A percentile compares a stretch with the other conserved stretches of the same genome.
These are phyloP conservation scores for Candida golubevii DNA, from an alignment of 805 yeast species.

Conservation along the genomic window DNA sequence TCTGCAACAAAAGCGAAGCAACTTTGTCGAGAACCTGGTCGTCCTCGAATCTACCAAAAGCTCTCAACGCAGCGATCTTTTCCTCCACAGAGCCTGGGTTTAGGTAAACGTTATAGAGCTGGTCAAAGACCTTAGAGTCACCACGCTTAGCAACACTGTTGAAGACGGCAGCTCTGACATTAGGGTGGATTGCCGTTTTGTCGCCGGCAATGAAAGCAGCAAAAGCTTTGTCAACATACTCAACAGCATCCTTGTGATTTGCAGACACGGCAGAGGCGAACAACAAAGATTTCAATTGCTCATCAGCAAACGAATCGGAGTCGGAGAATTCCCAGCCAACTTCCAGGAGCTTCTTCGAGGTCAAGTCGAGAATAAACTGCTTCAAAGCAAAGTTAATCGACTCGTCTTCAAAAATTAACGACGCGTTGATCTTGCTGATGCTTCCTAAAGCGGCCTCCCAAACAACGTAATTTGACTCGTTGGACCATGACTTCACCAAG, in stretches of 20 bases:
- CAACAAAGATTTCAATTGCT: conserved; percentile 63
- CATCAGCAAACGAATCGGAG: conserved; percentile 53
- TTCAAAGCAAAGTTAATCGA: conserved; percentile 45
- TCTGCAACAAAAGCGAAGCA: conserved; percentile 49
- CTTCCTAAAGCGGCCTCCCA: conserved; percentile 58
- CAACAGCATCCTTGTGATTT: conserved; percentile 44
- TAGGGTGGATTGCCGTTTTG: conserved; percentile 65
- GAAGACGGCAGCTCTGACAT: conserved; percentile 65
- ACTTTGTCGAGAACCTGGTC: conserved; percentile 52
- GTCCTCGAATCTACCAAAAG: conserved; percentile 62
- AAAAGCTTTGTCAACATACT: conserved; percentile 48
- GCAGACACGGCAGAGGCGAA: conserved; percentile 56
- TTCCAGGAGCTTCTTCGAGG: conserved; percentile 47
- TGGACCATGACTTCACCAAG: conserved; percentile 57
- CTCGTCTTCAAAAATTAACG: conserved; percentile 53
- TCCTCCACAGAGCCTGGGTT: conserved; percentile 62
- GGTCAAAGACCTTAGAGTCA: conserved; percentile 57
- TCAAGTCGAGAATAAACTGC: conserved; percentile 51
- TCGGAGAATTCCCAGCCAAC: conserved; percentile 64
- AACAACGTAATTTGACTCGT: conserved; percentile 59
- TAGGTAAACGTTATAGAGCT: conserved; percentile 54
- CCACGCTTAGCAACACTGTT: conserved; percentile 63
- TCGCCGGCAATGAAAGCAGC: conserved; percentile 57
- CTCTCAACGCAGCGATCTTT: conserved; percentile 62
- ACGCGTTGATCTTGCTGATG: conserved; percentile 45